Base-by-base conservation (phyloP, 306 rosid species). In the Glycyrrhiza uralensis region DNA sequence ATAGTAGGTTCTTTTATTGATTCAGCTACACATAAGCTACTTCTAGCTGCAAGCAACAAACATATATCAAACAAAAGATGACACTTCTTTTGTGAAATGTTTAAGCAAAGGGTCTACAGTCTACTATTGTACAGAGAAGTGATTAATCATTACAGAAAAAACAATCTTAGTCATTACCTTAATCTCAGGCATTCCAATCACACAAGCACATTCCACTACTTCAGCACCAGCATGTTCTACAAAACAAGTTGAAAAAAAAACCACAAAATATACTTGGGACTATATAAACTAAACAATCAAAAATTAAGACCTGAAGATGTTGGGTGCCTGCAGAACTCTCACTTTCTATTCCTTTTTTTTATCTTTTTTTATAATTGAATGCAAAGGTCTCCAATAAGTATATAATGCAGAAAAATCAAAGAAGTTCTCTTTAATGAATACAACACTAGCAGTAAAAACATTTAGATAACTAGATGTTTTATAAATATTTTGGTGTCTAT, bases 341-440 rank as follows among this genome's bases (percentile, higher is more conserved):
- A 20, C 30, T 75, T 29, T 41, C 35, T 32, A 41, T n/a, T n/a
- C n/a, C n/a, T n/a, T n/a, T n/a, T n/a, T n/a, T n/a, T n/a, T n/a
- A n/a, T n/a, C n/a, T n/a, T n/a, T n/a, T n/a, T n/a, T n/a, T n/a
- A n/a, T n/a, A n/a, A n/a, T n/a, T n/a, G n/a, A n/a, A n/a, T 32
- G 17, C 35, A 22, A 66, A 20, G 22, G 41, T 44, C 56, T 38
- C 28, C 46, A 2, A 29, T 3, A 26, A 18, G 49, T 39, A 60
- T 22, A 61, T 69, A 23, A 61, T 59, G 57, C 65, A n/a, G n/a
- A n/a, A n/a, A n/a, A n/a, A n/a, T n/a, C n/a, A n/a, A 60, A 5
- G 2, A 47, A 47, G 65, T 68, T 58, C 66, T 52, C 38, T 39
- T 46, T 22, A 17, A 51, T 20, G 59, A 70, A n/a, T 20, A 69